Conservation (phyloP, 106 monocot species). For the Acorus gramineus region DNA sequence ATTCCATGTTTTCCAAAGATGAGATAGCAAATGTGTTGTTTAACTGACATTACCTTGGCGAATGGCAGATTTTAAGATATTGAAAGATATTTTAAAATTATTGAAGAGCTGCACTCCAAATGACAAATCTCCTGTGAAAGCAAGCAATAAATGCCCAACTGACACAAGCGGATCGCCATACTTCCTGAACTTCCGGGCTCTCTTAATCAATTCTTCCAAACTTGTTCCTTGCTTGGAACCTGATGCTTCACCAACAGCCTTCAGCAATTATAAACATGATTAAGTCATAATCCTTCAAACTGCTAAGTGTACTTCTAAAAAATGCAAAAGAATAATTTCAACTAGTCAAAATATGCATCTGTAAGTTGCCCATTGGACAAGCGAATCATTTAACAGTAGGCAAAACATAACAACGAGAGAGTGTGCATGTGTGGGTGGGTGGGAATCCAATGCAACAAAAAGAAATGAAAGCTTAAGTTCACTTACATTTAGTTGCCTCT, state of each 20-base stretch:
- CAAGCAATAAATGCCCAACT: conserved; percentile 88
- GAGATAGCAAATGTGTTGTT: neutral
- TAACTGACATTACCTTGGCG: conserved; percentile 55
- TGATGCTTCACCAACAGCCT: conserved; percentile 92
- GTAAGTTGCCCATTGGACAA: too few relatives aligned
- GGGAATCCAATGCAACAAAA: neutral
- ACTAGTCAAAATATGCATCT: too few relatives aligned
- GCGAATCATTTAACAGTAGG: too few relatives aligned
- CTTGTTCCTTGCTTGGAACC: conserved; percentile 86
- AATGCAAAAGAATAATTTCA: neutral
- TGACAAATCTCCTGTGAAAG: conserved; percentile 64
- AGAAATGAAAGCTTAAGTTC: neutral
- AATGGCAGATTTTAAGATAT: conserved; percentile 47
- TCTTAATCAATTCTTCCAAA: conserved; percentile 82
- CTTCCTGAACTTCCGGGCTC: conserved; percentile 79
- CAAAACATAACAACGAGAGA: too few relatives aligned
- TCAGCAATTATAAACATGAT: neutral
- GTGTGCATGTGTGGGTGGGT: too few relatives aligned
- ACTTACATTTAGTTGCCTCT: conserved; percentile 82
- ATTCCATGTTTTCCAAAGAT: too few relatives aligned
- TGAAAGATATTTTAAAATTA: conserved; percentile 68
- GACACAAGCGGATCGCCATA: conserved; percentile 91
- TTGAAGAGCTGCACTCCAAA: conserved; percentile 91
- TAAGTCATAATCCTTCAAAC: neutral
- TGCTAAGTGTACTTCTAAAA: neutral